Evolutionary conservation across 805 yeast species (phyloP).

Genomic region (Saitoella complicata): DNA sequence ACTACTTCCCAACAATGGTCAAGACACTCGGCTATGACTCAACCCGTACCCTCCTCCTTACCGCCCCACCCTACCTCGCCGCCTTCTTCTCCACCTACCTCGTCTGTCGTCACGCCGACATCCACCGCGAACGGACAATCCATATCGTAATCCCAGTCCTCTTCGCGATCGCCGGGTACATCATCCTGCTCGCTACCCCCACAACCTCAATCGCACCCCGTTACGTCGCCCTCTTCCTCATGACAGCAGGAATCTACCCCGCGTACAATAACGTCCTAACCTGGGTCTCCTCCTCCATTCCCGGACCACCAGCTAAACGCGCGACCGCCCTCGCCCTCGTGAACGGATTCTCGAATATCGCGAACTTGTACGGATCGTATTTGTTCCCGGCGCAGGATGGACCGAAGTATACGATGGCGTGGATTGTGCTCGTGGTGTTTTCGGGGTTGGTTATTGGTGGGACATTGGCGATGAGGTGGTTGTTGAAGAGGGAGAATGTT

Average conservation of each 20-base stretch:
- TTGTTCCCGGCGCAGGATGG: conserved; percentile 4
- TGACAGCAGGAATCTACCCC: conserved; percentile 7
- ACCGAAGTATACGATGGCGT: conserved; percentile 9
- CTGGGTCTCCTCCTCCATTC: conserved; percentile 8
- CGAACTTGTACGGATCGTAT: conserved; percentile 6
- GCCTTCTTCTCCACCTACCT: conserved; percentile 29
- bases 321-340: conserved; percentile 7
- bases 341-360: conserved; percentile 8
- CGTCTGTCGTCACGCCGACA: conserved; percentile 22
- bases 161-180: conserved; percentile 3
- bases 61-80: conserved; percentile 44
- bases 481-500: too few species aligned
- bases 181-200: conserved; percentile 4
- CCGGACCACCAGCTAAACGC: conserved; percentile 9
- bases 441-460: too few species aligned
- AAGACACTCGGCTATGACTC: conserved; percentile 33
- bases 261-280: conserved; percentile 8
- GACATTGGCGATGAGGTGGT: too few species aligned
- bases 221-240: conserved; percentile 2
- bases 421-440: conserved; percentile 1
- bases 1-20: conserved; percentile 45
- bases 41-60: conserved; percentile 34
- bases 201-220: conserved; percentile 1
- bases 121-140: conserved; percentile 10
- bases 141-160: conserved; percentile 4